phyloP scores from a whole-genome alignment of 2,329 filamentous ascomycete genomes.

The Phaeosphaeriaceae sp. region DNA sequence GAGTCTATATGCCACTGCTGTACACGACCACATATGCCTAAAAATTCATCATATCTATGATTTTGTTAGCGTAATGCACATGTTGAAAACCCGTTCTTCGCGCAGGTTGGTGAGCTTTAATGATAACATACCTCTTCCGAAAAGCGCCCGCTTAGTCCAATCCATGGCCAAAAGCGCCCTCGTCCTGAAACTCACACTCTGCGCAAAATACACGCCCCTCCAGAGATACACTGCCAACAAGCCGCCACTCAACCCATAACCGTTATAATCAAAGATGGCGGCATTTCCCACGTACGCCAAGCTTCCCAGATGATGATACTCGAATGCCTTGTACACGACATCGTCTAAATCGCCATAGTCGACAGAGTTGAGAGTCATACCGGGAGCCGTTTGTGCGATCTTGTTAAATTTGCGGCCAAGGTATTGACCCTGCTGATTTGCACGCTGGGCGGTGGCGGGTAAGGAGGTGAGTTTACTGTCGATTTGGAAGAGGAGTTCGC shows the following conservation, averaged over 20 bases:
- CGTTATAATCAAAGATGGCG: conserved; percentile 89
- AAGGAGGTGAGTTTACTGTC: conserved; percentile 93
- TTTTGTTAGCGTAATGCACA: conserved; percentile 4
- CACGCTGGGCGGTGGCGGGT: conserved; percentile 93
- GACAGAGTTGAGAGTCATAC: conserved; percentile 78
- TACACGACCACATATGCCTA: too few relatives aligned
- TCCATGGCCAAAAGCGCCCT: conserved; percentile 93
- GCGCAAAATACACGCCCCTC: conserved; percentile 95
- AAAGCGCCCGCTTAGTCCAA: conserved; percentile 95
- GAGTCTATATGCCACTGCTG: background rate
- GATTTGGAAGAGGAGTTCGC: conserved; percentile 87
- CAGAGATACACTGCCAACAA: conserved; percentile 94
- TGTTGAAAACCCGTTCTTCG: background rate
- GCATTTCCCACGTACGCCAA: conserved; percentile 96
- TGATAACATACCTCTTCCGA: conserved; percentile 80
- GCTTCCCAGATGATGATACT: conserved; percentile 90
- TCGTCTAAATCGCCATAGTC: conserved; percentile 90
- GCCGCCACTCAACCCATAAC: conserved; percentile 79
- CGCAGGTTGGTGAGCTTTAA: background rate
- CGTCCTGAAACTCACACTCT: conserved; percentile 93
- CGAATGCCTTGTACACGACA: conserved; percentile 90
- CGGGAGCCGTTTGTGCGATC: conserved; percentile 77
- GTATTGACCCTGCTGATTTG: conserved; percentile 94
- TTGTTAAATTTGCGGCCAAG: conserved; percentile 94
- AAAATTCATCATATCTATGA: conserved; percentile 31